phyloP scores from a whole-genome alignment of 1,139 yeast species.

The Ogataea hybrid region DNA sequence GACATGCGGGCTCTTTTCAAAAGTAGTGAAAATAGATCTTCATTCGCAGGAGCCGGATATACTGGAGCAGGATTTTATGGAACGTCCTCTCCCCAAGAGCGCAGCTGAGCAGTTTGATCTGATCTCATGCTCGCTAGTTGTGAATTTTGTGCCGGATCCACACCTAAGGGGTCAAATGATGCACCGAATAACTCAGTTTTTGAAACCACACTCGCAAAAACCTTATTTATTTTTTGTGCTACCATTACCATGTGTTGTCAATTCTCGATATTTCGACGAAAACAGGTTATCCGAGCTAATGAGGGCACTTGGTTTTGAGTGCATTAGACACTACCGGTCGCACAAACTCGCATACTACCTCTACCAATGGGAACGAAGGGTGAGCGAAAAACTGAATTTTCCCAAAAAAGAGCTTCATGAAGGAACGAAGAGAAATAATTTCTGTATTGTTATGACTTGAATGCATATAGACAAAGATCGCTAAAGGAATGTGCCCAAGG shows the following conservation, averaged over 20 bases:
- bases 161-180: slow-evolving; percentile 76
- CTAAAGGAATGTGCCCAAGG: slow-evolving; percentile 28
- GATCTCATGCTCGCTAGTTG: slow-evolving; percentile 79
- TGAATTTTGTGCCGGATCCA: slow-evolving; percentile 83
- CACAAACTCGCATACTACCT: slow-evolving; percentile 80
- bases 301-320: slow-evolving; percentile 55
- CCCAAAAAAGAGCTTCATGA: slow-evolving; percentile 48
- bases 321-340: slow-evolving; percentile 53
- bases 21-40: slow-evolving; percentile 68
- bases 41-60: slow-evolving; percentile 76
- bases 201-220: slow-evolving; percentile 35
- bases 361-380: slow-evolving; percentile 42
- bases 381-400: slow-evolving; percentile 15
- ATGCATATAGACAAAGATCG: slow-evolving; percentile 22
- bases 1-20: slow-evolving; percentile 45
- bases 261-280: slow-evolving; percentile 74
- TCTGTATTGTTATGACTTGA: slow-evolving; percentile 41
- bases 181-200: slow-evolving; percentile 53
- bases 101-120: slow-evolving; percentile 53
- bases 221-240: slow-evolving; percentile 63
- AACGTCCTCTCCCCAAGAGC: slow-evolving; percentile 56
- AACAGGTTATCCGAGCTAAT: slow-evolving; percentile 44
- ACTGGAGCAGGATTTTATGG: slow-evolving; percentile 79
- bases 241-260: slow-evolving; percentile 81
- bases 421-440: slow-evolving; percentile 63